A percentile compares a stretch with the other conserved stretches of the same genome.
These are phyloP conservation scores for Sarcomyxa edulis DNA, from an alignment of 768 basidiomycete genomes.

Conservation along the genomic window DNA sequence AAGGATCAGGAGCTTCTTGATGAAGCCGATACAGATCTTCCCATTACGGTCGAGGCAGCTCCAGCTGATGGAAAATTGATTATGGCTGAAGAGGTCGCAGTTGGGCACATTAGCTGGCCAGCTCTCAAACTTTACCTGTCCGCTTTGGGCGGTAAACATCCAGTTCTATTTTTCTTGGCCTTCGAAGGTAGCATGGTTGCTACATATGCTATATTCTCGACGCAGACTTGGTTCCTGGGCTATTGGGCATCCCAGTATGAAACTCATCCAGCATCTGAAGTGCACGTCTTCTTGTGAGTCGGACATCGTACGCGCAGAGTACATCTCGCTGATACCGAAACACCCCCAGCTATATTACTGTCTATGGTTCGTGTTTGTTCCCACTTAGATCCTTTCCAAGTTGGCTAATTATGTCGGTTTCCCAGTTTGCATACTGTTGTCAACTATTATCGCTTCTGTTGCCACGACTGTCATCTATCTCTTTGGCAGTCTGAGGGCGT, in stretches of 20 bases:
- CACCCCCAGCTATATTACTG: not conserved
- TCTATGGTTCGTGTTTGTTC: slow-evolving; percentile 2
- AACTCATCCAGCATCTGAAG: slow-evolving; percentile 12
- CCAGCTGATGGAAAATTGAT: slow-evolving; percentile 40
- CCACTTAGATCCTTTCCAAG: not conserved
- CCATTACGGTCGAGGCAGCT: slow-evolving; percentile 18
- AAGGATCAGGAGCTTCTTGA: slow-evolving; percentile 14
- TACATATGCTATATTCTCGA: slow-evolving; percentile 8
- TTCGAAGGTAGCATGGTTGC: slow-evolving; percentile 10
- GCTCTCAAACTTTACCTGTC: slow-evolving; percentile 18
- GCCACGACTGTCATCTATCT: slow-evolving; percentile 23
- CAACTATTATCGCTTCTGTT: slow-evolving; percentile 20
- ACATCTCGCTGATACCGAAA: not conserved
- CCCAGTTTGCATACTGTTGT: slow-evolving; percentile 23
- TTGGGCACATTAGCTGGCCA: slow-evolving; percentile 40
- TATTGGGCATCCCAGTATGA: slow-evolving; percentile 19
- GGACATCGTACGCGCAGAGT: slow-evolving; percentile 14
- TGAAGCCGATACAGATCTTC: slow-evolving; percentile 19
- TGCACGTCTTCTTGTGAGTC: slow-evolving; percentile 15
- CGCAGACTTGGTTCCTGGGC: slow-evolving; percentile 20
- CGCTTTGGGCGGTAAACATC: slow-evolving; percentile 15
- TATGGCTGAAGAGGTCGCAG: slow-evolving; percentile 42
- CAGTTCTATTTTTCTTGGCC: slow-evolving; percentile 15
- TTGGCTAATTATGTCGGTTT: slow-evolving; percentile 10
- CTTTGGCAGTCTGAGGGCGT: slow-evolving; percentile 33